These are phyloP conservation scores for Daldinia sp. DNA, from an alignment of 2,329 filamentous ascomycete species.

Conservation along the genomic window DNA sequence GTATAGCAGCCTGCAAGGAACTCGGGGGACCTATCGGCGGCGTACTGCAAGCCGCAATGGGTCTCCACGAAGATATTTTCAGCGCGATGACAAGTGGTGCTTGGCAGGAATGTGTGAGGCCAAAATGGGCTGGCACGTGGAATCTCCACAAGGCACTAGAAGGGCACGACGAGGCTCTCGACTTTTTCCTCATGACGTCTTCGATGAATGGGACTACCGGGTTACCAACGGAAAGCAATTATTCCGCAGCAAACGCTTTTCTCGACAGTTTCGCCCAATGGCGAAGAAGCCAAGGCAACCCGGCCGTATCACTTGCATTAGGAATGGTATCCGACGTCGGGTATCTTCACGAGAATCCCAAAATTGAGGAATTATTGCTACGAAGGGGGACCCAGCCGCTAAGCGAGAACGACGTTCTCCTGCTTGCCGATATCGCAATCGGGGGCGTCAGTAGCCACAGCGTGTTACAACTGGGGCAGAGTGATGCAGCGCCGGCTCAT, in stretches of 20 bases:
- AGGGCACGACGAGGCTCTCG: constrained; percentile 30
- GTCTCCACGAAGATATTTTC: constrained; percentile 45
- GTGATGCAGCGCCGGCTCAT: neutral
- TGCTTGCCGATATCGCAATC: constrained; percentile 24
- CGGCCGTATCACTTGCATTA: constrained; percentile 40
- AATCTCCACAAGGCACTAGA: constrained; percentile 39
- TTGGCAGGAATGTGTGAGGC: constrained; percentile 40
- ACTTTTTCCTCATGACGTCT: constrained; percentile 48
- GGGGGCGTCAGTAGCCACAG: neutral
- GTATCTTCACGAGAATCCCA: constrained; percentile 46
- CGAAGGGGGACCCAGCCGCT: constrained; percentile 37
- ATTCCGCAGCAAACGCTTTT: constrained; percentile 50
- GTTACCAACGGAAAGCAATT: constrained; percentile 48
- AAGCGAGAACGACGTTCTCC: constrained; percentile 38
- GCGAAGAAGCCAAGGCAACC: constrained; percentile 39
- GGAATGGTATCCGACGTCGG: constrained; percentile 50
- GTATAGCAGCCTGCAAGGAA: constrained; percentile 9
- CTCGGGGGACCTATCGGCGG: constrained; percentile 26
- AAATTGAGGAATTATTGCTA: constrained; percentile 33
- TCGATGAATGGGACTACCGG: constrained; percentile 45
- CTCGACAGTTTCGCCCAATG: constrained; percentile 47
- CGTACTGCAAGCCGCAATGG: constrained; percentile 46
- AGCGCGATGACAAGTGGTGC: constrained; percentile 37
- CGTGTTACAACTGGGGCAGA: neutral
- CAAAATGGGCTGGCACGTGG: constrained; percentile 39